Evolutionary conservation across 805 yeast species (phyloP), one percentile per base, ranked within the genome.

Genomic region (Candida sakaeoensis): DNA sequence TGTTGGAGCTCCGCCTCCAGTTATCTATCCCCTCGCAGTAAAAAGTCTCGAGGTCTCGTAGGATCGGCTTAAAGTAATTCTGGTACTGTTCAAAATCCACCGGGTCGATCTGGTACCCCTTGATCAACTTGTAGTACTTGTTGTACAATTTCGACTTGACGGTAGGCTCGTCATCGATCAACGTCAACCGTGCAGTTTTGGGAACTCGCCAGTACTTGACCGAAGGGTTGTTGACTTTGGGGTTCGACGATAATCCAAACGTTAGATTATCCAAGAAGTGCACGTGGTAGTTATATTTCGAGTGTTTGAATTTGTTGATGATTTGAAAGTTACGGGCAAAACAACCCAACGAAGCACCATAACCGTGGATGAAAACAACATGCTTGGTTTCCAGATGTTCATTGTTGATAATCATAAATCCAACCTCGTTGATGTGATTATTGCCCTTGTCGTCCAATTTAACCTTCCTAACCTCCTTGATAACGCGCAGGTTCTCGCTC

Each of bases 11-110:
- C 6, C 41, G 43, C 49, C 93, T 64, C 93, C 95, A 85, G 5
- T 60, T 55, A 37, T 85, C 91, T 5, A 86, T 56, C 2, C 81
- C 74, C 8, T 72, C 74, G 6, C 75, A 54, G 46, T 82, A 84
- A 48, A 78, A 74, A 12, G 65, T 53, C 47, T 83, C 86, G 25
- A 79, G 74, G 9, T 65, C 65, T 10, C 51, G 22, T 3, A 77
- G 57, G 5, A 72, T 54, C 0, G 70, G 68, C 3, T 44, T 42
- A 47, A 73, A 72, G 6, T 59, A 54, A 3, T 55, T 43, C 22
- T 63, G 58, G 42, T 70, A 68, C 18, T 51, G 39, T 8, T 51
- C 37, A 30, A 63, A 63, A 30, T 56, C 58, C 1, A 49, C 41
- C 12, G 37, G 55, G 53, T 51, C 53, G 21, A 58, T 22, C 46